These are phyloP conservation scores for Salix exigua DNA, from an alignment of 345 rosid species.

Conservation along the genomic window DNA sequence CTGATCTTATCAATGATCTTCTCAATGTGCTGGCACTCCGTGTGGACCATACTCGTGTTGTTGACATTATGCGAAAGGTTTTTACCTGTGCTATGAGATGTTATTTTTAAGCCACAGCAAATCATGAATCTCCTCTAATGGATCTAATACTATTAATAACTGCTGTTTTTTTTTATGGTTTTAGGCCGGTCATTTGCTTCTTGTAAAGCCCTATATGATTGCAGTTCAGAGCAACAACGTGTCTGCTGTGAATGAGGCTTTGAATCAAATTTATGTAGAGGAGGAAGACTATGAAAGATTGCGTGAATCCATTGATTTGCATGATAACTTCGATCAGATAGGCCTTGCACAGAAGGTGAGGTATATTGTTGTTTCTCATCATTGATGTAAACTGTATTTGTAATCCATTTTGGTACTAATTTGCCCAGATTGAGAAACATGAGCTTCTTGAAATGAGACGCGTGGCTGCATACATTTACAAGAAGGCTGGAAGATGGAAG, in stretches of 20 bases:
- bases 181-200: conserved; percentile 91
- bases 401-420: conserved; percentile 15
- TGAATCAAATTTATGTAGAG: conserved; percentile 86
- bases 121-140: neutral
- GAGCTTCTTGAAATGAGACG: conserved; percentile 99
- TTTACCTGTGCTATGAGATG: neutral
- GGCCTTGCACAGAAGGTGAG: conserved; percentile 88
- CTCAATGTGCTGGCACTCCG: conserved; percentile 92
- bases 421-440: conserved; percentile 84
- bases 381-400: neutral
- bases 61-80: conserved; percentile 97
- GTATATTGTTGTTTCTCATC: neutral
- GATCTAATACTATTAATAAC: neutral
- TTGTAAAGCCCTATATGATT: conserved; percentile 94
- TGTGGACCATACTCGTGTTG: conserved; percentile 95
- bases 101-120: neutral
- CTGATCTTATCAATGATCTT: conserved; percentile 87
- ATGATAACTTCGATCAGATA: conserved; percentile 89
- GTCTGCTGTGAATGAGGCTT: conserved; percentile 88
- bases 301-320: conserved; percentile 87
- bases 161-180: conserved; percentile 2
- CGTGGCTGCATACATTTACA: conserved; percentile 98
- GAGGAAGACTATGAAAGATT: conserved; percentile 95
- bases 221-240: conserved; percentile 95
- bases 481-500: conserved; percentile 99